Conservation (phyloP, 2,329 filamentous ascomycete genomes). For the Fusarium citri region DNA sequence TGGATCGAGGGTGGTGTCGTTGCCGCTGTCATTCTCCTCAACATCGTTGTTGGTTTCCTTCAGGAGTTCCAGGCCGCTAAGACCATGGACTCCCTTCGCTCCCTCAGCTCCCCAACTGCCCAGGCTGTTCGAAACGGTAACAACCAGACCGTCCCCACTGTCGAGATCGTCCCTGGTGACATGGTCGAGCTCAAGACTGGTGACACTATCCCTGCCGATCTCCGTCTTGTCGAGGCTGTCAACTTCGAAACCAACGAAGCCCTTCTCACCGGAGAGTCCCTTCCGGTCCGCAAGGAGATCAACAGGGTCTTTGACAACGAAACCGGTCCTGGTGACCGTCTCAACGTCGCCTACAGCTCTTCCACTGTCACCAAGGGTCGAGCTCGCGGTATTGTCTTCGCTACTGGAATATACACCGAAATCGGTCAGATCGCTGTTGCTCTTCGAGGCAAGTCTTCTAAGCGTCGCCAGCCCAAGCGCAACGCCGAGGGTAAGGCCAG, state of each 20-base stretch:
- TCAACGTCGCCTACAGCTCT: slow-evolving; percentile 72
- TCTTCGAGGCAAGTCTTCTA: slow-evolving; percentile 54
- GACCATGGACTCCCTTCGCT: slow-evolving; percentile 61
- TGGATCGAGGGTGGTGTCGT: slow-evolving; percentile 72
- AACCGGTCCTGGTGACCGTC: slow-evolving; percentile 65
- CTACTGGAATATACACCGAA: slow-evolving; percentile 71
- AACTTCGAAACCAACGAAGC: slow-evolving; percentile 77
- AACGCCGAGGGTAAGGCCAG: slow-evolving; percentile 56
- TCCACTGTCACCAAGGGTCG: slow-evolving; percentile 72
- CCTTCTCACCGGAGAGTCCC: slow-evolving; percentile 72
- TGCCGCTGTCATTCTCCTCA: slow-evolving; percentile 66
- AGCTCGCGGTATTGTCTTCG: slow-evolving; percentile 69
- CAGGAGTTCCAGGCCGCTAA: slow-evolving; percentile 62
- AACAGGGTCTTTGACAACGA: slow-evolving; percentile 56
- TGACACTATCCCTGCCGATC: slow-evolving; percentile 71
- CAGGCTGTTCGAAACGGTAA: slow-evolving; percentile 57
- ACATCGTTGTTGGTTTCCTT: slow-evolving; percentile 65
- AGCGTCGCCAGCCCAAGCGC: slow-evolving; percentile 54
- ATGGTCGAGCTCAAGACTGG: slow-evolving; percentile 66
- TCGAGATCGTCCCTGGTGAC: slow-evolving; percentile 67
- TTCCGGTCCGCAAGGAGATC: slow-evolving; percentile 67
- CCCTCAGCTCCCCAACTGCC: slow-evolving; percentile 58
- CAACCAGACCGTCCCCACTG: slow-evolving; percentile 53
- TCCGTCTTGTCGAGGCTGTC: slow-evolving; percentile 67
- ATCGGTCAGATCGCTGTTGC: slow-evolving; percentile 69